Conservation (phyloP, 208 protist genomes). For the Polymyxa betae region DNA sequence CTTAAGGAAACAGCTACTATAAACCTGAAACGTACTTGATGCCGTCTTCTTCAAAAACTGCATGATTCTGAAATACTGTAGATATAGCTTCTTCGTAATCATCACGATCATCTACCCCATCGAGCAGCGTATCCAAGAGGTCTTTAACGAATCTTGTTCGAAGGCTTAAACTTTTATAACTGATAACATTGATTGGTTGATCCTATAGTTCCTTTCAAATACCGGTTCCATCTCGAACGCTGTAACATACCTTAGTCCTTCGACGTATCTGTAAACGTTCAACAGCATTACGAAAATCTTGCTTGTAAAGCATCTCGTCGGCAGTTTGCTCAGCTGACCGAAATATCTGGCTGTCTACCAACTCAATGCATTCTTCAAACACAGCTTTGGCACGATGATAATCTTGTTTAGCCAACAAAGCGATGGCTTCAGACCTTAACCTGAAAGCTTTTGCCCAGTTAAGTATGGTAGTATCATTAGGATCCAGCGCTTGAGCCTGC, state of each 20-base stretch:
- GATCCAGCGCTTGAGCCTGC: neutral
- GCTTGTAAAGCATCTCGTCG: neutral
- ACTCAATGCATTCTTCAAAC: constrained; percentile 31
- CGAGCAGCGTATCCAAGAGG: neutral
- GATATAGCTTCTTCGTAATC: neutral
- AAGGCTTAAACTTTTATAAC: neutral
- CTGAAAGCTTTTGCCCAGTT: neutral
- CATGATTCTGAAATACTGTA: neutral
- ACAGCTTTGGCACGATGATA: neutral
- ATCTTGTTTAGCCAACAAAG: neutral
- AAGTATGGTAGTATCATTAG: neutral
- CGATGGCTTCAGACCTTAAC: neutral
- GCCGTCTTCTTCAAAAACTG: neutral
- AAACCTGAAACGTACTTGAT: neutral
- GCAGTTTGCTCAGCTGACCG: neutral
- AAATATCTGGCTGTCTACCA: neutral
- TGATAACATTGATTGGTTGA: neutral
- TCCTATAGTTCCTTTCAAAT: neutral
- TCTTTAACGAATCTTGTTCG: neutral
- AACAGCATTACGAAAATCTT: neutral
- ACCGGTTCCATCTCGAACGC: neutral
- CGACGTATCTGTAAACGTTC: neutral
- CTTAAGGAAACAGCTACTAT: neutral
- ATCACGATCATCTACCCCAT: neutral
- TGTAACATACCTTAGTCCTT: neutral